Conservation (phyloP, 2,329 filamentous ascomycete genomes). For the Microascus cirrosus region DNA sequence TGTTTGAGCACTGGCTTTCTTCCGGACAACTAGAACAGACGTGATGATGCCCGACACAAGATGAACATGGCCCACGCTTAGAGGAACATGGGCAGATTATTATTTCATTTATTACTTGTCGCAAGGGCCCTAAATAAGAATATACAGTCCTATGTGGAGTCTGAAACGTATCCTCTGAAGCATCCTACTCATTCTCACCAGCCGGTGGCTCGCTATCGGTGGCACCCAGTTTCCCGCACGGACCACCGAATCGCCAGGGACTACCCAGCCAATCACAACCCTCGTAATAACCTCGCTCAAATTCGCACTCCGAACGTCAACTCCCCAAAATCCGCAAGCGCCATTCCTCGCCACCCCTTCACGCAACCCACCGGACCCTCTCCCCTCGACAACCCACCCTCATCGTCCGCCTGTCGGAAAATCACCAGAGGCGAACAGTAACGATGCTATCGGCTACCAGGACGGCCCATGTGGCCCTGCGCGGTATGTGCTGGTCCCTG, state of each 20-base stretch:
- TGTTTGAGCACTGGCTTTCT: neutral
- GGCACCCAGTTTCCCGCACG: neutral
- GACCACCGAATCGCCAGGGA: neutral
- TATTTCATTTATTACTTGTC: no score
- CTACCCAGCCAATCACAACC: slow-evolving; percentile 2
- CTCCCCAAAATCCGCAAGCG: neutral
- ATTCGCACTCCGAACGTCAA: slow-evolving; percentile 2
- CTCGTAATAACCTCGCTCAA: slow-evolving; percentile 3
- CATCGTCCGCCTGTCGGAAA: neutral
- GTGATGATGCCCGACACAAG: no score
- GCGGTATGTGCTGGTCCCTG: neutral
- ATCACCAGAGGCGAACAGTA: neutral
- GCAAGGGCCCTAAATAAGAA: no score
- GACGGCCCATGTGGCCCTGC: slow-evolving; percentile 3
- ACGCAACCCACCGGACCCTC: neutral
- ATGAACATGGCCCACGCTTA: no score
- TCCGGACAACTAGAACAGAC: no score
- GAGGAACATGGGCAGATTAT: no score
- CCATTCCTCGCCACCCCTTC: neutral
- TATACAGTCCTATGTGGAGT: no score
- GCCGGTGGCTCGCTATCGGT: neutral
- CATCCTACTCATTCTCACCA: no score
- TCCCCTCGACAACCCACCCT: neutral
- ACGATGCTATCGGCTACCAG: slow-evolving; percentile 4
- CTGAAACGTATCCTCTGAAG: no score